These are phyloP conservation scores for Wilhelminamyces savonicus DNA, from an alignment of 805 yeast genomes.

Conservation along the genomic window DNA sequence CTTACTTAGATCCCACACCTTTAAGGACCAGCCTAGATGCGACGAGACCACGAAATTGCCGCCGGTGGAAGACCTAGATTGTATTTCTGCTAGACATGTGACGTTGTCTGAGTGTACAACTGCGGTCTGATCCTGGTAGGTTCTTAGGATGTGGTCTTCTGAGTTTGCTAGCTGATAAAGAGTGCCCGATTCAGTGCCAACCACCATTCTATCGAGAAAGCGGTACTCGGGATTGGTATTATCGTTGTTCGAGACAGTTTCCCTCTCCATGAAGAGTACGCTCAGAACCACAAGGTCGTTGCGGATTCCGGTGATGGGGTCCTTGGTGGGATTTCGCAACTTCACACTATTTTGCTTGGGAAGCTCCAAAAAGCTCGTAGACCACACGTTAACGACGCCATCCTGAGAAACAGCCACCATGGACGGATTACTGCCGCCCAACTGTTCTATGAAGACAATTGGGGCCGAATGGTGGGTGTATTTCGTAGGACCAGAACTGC, in stretches of 20 bases:
- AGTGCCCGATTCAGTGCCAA: constrained; percentile 14
- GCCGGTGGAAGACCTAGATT: no score
- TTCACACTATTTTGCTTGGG: constrained; percentile 16
- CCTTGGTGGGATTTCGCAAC: constrained; percentile 4
- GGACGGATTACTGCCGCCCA: constrained; percentile 13
- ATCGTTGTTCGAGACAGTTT: constrained; percentile 1
- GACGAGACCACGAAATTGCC: constrained; percentile 12
- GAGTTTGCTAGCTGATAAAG: constrained; percentile 12
- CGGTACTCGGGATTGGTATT: constrained; percentile 7
- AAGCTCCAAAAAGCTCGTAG: constrained; percentile 23
- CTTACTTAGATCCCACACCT: constrained; percentile 11
- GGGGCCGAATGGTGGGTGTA: constrained; percentile 15
- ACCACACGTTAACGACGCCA: constrained; percentile 29
- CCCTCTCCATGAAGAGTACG: neutral
- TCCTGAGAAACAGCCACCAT: constrained; percentile 16
- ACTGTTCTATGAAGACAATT: constrained; percentile 18
- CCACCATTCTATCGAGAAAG: constrained; percentile 13
- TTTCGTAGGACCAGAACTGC: no score
- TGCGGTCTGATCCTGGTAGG: constrained; percentile 3
- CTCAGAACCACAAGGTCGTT: neutral
- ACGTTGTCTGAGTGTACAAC: no score
- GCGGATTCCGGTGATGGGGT: neutral
- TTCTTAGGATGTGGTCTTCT: constrained; percentile 6
- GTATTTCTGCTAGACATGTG: no score
- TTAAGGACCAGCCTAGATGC: constrained; percentile 17